Percentiles rank a stretch among this genome's conserved stretches.
These are phyloP conservation scores for Chalciporus pseudorubinellus DNA, from an alignment of 768 basidiomycete genomes.

Conservation along the genomic window DNA sequence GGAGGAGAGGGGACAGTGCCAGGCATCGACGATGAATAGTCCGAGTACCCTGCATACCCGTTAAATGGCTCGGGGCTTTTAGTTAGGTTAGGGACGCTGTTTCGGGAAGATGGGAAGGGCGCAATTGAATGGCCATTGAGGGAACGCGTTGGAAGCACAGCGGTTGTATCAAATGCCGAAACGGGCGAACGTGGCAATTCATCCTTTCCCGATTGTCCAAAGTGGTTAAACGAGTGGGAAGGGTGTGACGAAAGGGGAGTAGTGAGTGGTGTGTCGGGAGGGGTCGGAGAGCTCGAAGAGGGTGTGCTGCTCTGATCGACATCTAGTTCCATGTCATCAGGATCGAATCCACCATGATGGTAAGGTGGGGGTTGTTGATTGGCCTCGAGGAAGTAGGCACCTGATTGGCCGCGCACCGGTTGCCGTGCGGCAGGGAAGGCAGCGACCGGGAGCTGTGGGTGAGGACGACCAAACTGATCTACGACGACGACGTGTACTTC, in stretches of 20 bases:
- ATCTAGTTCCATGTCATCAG: slow-evolving; percentile 83
- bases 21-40: slow-evolving; percentile 63
- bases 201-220: slow-evolving; percentile 29
- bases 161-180: slow-evolving; percentile 51
- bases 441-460: slow-evolving; percentile 28
- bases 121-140: slow-evolving; percentile 38
- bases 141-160: slow-evolving; percentile 50
- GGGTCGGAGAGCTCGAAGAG: slow-evolving; percentile 39
- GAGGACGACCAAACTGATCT: slow-evolving; percentile 39
- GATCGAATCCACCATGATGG: slow-evolving; percentile 51
- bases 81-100: slow-evolving; percentile 27
- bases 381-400: slow-evolving; percentile 27
- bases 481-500: slow-evolving; percentile 82
- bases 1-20: slow-evolving; percentile 45
- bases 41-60: slow-evolving; percentile 63
- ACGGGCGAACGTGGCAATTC: slow-evolving; percentile 35
- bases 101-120: slow-evolving; percentile 30
- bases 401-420: slow-evolving; percentile 33
- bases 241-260: slow-evolving; percentile 40
- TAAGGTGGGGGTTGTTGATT: slow-evolving; percentile 30
- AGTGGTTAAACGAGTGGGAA: slow-evolving; percentile 31
- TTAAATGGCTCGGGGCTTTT: slow-evolving; percentile 59
- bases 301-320: slow-evolving; percentile 55
- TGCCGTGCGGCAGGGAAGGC: slow-evolving; percentile 35
- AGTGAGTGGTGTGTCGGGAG: slow-evolving; percentile 44